Conservation (phyloP, 148 eudicot genomes). For the Spergularia marina region DNA sequence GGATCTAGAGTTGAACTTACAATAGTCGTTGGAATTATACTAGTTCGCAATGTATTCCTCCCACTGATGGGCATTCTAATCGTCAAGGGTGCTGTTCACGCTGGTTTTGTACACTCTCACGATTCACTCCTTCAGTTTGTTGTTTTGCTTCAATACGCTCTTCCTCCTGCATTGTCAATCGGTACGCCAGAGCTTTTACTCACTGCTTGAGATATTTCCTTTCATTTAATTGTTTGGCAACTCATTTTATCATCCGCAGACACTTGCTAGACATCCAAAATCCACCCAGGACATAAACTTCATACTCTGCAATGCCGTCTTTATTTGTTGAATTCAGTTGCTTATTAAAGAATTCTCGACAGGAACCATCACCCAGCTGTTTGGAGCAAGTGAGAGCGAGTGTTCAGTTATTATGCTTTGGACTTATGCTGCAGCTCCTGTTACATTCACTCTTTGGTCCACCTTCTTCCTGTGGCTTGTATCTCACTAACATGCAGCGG, state of each 20-base stretch:
- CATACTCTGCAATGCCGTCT: neutral
- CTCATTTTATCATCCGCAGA: too few species aligned
- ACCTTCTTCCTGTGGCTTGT: constrained; percentile 37
- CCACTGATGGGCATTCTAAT: constrained; percentile 62
- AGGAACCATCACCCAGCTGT: constrained; percentile 43
- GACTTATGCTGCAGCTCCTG: constrained; percentile 35
- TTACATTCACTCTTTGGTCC: constrained; percentile 39
- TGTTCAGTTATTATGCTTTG: constrained; percentile 43
- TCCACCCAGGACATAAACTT: neutral
- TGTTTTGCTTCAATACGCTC: constrained; percentile 70
- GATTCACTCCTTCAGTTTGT: constrained; percentile 67
- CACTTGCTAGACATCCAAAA: neutral
- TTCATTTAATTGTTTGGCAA: too few species aligned
- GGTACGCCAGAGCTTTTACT: neutral
- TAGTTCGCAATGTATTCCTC: constrained; percentile 53
- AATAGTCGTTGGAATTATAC: constrained; percentile 43
- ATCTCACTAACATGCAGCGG: neutral
- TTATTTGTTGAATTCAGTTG: neutral
- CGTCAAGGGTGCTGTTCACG: constrained; percentile 48
- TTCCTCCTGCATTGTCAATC: constrained; percentile 37
- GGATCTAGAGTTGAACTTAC: constrained; percentile 43
- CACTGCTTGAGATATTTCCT: too few species aligned
- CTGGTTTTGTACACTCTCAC: constrained; percentile 42
- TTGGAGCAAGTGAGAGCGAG: constrained; percentile 38
- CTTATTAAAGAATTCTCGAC: neutral